These are phyloP conservation scores for Calonectria leucothoes DNA, from an alignment of 2,329 filamentous ascomycete genomes.

Conservation along the genomic window DNA sequence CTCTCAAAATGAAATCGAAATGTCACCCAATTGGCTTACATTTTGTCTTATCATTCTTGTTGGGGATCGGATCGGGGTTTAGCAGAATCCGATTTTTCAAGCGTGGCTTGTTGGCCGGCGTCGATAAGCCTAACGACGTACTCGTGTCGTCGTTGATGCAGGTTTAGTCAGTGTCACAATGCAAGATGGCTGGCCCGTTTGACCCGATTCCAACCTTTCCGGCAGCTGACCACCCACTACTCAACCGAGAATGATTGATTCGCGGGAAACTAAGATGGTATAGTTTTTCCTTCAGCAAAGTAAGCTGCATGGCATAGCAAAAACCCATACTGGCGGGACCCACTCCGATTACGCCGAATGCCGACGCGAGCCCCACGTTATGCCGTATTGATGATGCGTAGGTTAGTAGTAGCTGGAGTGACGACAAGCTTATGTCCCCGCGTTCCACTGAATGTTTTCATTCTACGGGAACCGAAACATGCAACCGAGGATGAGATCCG, in stretches of 20 bases:
- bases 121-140: too few relatives aligned
- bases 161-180: neutral
- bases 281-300: neutral
- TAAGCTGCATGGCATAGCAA: slow-evolving; percentile 25
- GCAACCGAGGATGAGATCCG: slow-evolving; percentile 15
- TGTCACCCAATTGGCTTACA: neutral
- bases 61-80: neutral
- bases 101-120: neutral
- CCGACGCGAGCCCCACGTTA: slow-evolving; percentile 31
- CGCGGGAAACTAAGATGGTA: neutral
- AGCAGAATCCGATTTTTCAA: neutral
- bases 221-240: slow-evolving; percentile 31
- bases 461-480: slow-evolving; percentile 30
- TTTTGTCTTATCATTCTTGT: neutral
- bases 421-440: slow-evolving; percentile 10
- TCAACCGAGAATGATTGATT: slow-evolving; percentile 20
- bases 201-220: slow-evolving; percentile 4
- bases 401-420: slow-evolving; percentile 38
- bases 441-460: neutral
- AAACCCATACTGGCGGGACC: slow-evolving; percentile 22
- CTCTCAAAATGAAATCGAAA: neutral
- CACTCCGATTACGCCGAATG: slow-evolving; percentile 29
- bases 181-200: neutral
- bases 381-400: slow-evolving; percentile 36
- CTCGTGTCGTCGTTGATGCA: neutral